phyloP scores from a whole-genome alignment of 2,329 filamentous ascomycete species.

The Podosphaera leucotricha region DNA sequence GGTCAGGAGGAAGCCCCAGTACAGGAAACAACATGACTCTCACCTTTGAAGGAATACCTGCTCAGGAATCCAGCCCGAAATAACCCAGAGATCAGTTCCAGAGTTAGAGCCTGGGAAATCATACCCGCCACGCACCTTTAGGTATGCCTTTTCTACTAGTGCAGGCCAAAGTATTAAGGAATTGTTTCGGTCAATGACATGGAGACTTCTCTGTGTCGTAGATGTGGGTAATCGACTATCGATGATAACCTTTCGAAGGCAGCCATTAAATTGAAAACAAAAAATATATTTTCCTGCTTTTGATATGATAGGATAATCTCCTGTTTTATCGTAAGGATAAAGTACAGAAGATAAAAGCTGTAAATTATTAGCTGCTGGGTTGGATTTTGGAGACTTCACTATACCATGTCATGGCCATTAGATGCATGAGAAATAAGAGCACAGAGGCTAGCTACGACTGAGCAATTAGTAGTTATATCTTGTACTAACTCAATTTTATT shows the following conservation, averaged over 20 bases:
- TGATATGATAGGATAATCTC: conserved; percentile 37
- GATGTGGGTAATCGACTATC: conserved; percentile 74
- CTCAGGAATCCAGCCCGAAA: conserved; percentile 93
- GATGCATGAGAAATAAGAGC: conserved; percentile 49
- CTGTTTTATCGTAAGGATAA: conserved; percentile 45
- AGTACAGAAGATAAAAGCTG: conserved; percentile 50
- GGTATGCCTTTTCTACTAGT: conserved; percentile 81
- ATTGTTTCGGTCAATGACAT: conserved; percentile 70
- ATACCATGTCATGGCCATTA: conserved; percentile 44
- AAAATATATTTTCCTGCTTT: conserved; percentile 74
- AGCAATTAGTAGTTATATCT: conserved; percentile 89
- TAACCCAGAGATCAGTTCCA: conserved; percentile 74
- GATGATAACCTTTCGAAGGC: conserved; percentile 64
- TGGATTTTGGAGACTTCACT: conserved; percentile 5
- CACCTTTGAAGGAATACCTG: conserved; percentile 72
- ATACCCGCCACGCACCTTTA: conserved; percentile 87
- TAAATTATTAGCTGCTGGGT: conserved; percentile 1
- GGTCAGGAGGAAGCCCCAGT: background rate
- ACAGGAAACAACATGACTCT: conserved; percentile 3
- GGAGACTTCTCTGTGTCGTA: conserved; percentile 48
- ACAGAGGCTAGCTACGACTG: conserved; percentile 85
- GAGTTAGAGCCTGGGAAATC: conserved; percentile 97
- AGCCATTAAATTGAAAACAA: conserved; percentile 88
- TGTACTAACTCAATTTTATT: conserved; percentile 61
- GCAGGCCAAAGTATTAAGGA: conserved; percentile 74